Evolutionary conservation across 176 grass and related monocot species (phyloP).

Genomic region (Carex kokanica): DNA sequence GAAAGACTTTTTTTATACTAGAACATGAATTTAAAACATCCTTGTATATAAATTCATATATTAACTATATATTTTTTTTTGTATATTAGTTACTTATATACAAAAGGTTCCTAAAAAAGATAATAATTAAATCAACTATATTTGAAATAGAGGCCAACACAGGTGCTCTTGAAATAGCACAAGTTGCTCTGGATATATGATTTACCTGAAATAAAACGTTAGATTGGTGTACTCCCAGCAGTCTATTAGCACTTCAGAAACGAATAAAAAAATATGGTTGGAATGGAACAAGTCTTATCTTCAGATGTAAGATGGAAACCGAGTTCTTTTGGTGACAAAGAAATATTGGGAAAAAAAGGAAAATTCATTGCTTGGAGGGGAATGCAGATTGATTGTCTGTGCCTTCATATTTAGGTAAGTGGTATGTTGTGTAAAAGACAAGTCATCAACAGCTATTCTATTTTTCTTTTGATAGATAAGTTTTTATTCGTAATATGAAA

Average conservation of each 20-base stretch:
- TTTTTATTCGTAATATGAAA: neutral
- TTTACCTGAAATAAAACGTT: neutral
- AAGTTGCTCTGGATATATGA: neutral
- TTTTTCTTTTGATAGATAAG: neutral
- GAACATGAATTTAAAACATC: too few relatives aligned
- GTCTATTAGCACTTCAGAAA: neutral
- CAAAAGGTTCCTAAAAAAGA: too few relatives aligned
- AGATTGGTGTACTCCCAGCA: neutral
- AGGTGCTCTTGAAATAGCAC: conserved; percentile 9
- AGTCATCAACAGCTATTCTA: neutral
- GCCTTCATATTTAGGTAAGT: neutral
- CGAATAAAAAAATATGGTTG: neutral
- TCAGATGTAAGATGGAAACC: neutral
- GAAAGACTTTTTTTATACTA: too few relatives aligned
- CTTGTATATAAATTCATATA: too few relatives aligned
- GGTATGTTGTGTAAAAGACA: neutral
- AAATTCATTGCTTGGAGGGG: neutral
- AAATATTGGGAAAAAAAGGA: neutral
- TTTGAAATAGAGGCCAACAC: neutral
- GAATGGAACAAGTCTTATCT: conserved; percentile 5
- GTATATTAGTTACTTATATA: too few relatives aligned
- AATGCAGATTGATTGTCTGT: conserved; percentile 18
- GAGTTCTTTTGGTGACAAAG: neutral
- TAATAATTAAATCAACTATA: too few relatives aligned
- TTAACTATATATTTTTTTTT: too few relatives aligned